Conservation (phyloP, 2,329 filamentous ascomycete genomes). For the Sordariomycetes sp. region DNA sequence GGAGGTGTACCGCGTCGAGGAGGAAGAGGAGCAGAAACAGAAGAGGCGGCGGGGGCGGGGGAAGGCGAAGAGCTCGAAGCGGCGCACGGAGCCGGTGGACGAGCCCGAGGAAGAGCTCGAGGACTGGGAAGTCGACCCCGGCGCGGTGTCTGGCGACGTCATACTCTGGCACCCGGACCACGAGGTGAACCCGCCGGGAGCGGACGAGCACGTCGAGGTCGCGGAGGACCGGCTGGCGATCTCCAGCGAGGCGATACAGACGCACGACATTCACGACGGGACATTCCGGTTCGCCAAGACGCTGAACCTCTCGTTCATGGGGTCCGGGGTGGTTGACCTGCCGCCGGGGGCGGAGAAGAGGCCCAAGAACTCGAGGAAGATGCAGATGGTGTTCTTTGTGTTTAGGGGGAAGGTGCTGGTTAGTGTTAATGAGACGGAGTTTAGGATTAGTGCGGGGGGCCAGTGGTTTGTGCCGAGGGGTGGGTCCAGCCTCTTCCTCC, state of each 20-base stretch:
- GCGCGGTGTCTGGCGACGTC: conserved; percentile 49
- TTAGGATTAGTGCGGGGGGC: conserved; percentile 76
- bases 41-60: conserved; percentile 12
- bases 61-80: conserved; percentile 17
- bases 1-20: conserved; percentile 64
- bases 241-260: conserved; percentile 39
- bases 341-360: conserved; percentile 73
- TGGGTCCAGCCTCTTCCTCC: conserved; percentile 30
- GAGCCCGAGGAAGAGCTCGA: conserved; percentile 46
- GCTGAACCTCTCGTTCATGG: conserved; percentile 72
- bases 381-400: conserved; percentile 96
- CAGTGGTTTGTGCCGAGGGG: conserved; percentile 93
- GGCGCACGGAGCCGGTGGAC: conserved; percentile 22
- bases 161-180: conserved; percentile 49
- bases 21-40: conserved; percentile 16
- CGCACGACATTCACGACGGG: conserved; percentile 45
- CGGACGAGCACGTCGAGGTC: conserved; percentile 40
- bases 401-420: conserved; percentile 72
- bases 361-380: conserved; percentile 83
- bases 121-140: conserved; percentile 58
- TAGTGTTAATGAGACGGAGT: conserved; percentile 59
- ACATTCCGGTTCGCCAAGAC: conserved; percentile 85
- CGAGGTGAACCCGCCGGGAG: conserved; percentile 36
- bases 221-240: conserved; percentile 43
- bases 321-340: conserved; percentile 79